Percentiles rank a stretch among this genome's conserved stretches.
phyloP scores from a whole-genome alignment of 2,329 filamentous ascomycete genomes.

The Botryosphaeria dothidea region DNA sequence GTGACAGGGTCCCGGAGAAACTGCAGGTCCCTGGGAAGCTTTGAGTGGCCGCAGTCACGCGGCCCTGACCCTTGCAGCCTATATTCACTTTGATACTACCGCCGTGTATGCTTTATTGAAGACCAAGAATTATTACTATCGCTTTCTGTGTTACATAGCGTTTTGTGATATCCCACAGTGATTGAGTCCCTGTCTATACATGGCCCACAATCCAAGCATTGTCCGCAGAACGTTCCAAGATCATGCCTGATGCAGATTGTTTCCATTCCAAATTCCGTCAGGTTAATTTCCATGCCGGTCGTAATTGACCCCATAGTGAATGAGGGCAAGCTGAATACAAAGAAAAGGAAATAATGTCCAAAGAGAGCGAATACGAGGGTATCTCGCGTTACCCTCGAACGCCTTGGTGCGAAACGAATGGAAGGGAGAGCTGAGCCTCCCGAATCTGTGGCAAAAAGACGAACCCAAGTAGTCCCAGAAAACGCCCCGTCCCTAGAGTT shows the following conservation, averaged over 20 bases:
- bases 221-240: not conserved
- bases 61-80: not conserved
- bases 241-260: not conserved
- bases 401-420: conserved; percentile 11
- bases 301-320: conserved; percentile 6
- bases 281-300: not conserved
- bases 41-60: not conserved
- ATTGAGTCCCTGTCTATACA: not conserved
- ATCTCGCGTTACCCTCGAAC: not conserved
- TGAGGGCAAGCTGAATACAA: conserved; percentile 4
- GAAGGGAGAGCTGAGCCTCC: not conserved
- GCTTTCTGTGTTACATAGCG: not conserved
- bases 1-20: not conserved
- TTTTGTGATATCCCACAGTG: not conserved
- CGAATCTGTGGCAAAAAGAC: not conserved
- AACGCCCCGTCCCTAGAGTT: not conserved
- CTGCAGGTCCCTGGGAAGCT: not conserved
- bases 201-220: conserved; percentile 6
- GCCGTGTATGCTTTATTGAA: not conserved
- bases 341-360: not conserved
- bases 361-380: conserved; percentile 6
- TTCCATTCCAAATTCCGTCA: conserved; percentile 2
- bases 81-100: not conserved
- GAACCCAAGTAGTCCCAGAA: not conserved
- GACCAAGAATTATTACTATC: not conserved